Percentiles rank a stretch among this genome's conserved stretches.
Evolutionary conservation across 2,329 filamentous ascomycete genomes (phyloP).

Genomic region (Sporothrix schenckii): DNA sequence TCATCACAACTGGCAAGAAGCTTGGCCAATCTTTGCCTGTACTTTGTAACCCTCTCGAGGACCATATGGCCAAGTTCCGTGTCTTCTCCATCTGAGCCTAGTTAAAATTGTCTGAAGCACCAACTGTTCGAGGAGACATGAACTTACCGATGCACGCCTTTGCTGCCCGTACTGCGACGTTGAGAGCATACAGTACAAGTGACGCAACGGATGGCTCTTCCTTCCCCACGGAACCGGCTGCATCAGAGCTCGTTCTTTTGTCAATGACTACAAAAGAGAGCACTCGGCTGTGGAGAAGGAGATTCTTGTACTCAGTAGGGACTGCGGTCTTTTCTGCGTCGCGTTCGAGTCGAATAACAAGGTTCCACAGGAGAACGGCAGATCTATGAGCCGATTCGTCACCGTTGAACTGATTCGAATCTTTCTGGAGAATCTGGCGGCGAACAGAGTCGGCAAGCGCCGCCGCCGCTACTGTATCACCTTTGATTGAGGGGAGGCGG

Average conservation of each 20-base stretch:
- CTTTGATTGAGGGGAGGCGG: conserved; percentile 28
- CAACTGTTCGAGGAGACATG: neutral
- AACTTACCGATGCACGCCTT: conserved; percentile 60
- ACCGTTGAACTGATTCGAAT: neutral
- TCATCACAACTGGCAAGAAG: conserved; percentile 37
- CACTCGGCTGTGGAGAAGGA: conserved; percentile 50
- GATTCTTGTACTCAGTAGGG: conserved; percentile 38
- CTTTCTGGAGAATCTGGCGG: neutral
- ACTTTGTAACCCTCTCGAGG: conserved; percentile 66
- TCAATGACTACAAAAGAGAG: conserved; percentile 72
- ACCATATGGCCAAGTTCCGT: conserved; percentile 61
- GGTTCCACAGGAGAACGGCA: conserved; percentile 34
- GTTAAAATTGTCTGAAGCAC: conserved; percentile 26
- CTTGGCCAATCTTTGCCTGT: conserved; percentile 44
- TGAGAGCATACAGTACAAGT: conserved; percentile 23
- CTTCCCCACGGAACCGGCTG: neutral
- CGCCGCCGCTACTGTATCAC: conserved; percentile 28
- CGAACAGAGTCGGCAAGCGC: conserved; percentile 30
- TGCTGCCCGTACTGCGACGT: conserved; percentile 40
- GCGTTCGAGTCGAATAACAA: conserved; percentile 24
- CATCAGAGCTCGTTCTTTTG: neutral
- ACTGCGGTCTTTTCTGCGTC: conserved; percentile 16
- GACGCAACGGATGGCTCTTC: neutral
- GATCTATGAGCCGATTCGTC: conserved; percentile 21
- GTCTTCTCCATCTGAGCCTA: conserved; percentile 52